Evolutionary conservation across 108 stramenopile genomes (phyloP), one percentile per base, ranked within the genome.

Genomic region (Fistulifera pelliculosa): DNA sequence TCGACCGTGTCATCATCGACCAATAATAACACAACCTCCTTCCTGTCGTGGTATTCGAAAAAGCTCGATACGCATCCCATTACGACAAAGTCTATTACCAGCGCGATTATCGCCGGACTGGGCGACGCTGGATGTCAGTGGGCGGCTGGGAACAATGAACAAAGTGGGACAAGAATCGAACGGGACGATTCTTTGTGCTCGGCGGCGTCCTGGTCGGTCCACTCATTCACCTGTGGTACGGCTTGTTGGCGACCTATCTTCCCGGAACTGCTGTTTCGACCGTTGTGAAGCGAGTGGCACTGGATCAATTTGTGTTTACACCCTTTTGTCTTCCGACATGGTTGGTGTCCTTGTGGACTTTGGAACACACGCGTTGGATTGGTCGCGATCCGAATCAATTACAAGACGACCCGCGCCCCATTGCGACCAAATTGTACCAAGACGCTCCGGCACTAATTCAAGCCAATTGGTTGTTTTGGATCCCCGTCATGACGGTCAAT

Each of bases 121-220:
- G 86, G 85, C 8, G 90, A 93, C 65, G 13, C 73, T 6, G 38
- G 82, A 23, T 88, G 87, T 55, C 91, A 93, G 22, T 23, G 22
- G 3, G 12, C 47, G n/a, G 22, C 6, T 51, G 5, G 5, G 15
- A 6, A 12, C 17, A 17, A 27, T 51, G 12, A 26, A 6, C 25
- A 5, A 51, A 51, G 4, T 57, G 41, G 50, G 81, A 91, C 62
- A 63, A 56, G 67, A 39, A 15, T 23, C 69, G 91, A 39, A 83
- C 80, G 11, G 51, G 54, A 14, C 67, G 83, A 25, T 93, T 93
- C 58, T 42, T 72, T 2, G 26, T 81, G 0, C 48, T 88, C 13
- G 91, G 91, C 11, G 51, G 65, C 27, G 59, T 80, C 42, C 73
- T 83, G 52, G 85, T 93, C n/a, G 91, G 82, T 35, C 91, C 91